Conservation (phyloP, 495 filamentous ascomycete genomes). For the Neurospora intermedia region DNA sequence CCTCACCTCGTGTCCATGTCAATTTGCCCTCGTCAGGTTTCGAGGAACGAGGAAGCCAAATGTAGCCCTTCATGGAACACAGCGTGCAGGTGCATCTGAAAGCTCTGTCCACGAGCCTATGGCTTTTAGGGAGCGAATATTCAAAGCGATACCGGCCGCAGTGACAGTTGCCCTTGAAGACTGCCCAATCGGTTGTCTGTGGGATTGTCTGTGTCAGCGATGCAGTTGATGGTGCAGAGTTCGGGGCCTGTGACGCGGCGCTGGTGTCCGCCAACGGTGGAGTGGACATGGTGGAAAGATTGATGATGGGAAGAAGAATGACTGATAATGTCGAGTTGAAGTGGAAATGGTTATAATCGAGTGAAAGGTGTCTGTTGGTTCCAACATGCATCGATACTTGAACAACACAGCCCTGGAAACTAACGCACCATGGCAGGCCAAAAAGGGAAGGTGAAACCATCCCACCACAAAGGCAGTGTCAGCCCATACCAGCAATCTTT, state of each 20-base stretch:
- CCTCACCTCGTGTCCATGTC: conserved; percentile 3
- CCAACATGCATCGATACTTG: background rate
- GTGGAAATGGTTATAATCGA: background rate
- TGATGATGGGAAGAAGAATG: background rate
- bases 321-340: background rate
- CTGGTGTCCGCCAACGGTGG: background rate
- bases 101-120: background rate
- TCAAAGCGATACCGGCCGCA: conserved; percentile 22
- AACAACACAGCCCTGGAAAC: background rate
- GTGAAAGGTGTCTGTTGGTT: background rate
- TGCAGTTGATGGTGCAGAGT: background rate
- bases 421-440: background rate
- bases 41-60: conserved; percentile 1
- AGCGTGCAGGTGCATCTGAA: conserved; percentile 15
- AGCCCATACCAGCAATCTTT: background rate
- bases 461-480: background rate
- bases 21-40: background rate
- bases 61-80: conserved; percentile 15
- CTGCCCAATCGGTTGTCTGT: background rate
- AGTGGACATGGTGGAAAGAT: background rate
- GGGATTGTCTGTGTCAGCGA: background rate
- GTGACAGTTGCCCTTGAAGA: conserved; percentile 21
- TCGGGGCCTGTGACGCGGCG: background rate
- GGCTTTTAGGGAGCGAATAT: conserved; percentile 3
- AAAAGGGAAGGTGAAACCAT: background rate